Evolutionary conservation across 306 rosid species (phyloP), one percentile per base, ranked within the genome.

Genomic region (Parietaria judaica): DNA sequence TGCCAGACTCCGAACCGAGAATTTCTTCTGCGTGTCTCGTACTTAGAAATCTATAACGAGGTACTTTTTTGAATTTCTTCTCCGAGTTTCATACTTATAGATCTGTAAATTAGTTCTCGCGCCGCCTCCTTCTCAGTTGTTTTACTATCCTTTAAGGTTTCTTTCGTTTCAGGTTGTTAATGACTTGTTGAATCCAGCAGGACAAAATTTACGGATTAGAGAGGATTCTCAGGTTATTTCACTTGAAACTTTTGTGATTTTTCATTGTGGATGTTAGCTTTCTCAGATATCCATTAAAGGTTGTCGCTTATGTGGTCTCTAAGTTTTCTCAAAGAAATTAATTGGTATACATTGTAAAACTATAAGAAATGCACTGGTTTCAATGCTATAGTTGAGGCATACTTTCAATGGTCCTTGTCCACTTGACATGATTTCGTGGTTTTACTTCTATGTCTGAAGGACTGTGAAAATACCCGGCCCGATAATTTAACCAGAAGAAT

Each of bases 1-100:
- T 68, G 50, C 57, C 81, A 94, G 99, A 94, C 99, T 74, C 99
- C 97, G 58, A 83, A 81, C 57, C 79, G 97, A n/a, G 99, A 94
- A 87, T 94, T 73, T 79, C 97, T 94, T 62, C 99, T 94, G 63
- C 94, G 86, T 54, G 94, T 94, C 70, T 88, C 99, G 15, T 94
- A 94, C 78, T 75, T 94, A 80, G 99, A 94, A 61, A 94, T 94
- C 79, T 94, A 94, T 82, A 94, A 94, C 75, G 99, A 94, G 99
- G 99, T 92, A 69, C 46, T 61, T 62, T 75, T 64, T 73, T 73
- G 54, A 62, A 49, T 58, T 75, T 35, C 13, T 56, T 23, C 60
- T 46, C 13, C 8, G 50, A 0, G 13, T 13, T 46, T 13, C 31
- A 23, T 13, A 46, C 50, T 47, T 39, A 6, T 58, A 8, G 3